These are phyloP conservation scores for Sporobolomyces pararoseus DNA, from an alignment of 768 basidiomycete species.

Conservation along the genomic window DNA sequence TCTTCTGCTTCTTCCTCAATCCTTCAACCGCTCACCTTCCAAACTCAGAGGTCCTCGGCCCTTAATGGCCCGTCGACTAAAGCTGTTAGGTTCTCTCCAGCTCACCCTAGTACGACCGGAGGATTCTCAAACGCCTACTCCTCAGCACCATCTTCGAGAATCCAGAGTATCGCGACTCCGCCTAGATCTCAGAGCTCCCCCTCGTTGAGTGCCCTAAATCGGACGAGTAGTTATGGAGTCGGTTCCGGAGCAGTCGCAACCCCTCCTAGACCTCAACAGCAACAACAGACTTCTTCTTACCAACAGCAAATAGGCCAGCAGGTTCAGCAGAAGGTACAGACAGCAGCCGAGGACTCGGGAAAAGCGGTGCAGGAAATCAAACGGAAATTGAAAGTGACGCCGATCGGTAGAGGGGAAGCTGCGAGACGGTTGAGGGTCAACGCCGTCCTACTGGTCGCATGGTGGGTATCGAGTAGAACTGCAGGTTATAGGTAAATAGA, in stretches of 20 bases:
- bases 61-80: slow-evolving; percentile 1
- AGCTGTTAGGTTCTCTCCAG: slow-evolving; percentile 35
- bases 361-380: slow-evolving; percentile 22
- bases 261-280: background rate
- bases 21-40: slow-evolving; percentile 32
- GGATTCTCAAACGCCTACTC: slow-evolving; percentile 15
- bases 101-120: slow-evolving; percentile 6
- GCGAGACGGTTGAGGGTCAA: slow-evolving; percentile 34
- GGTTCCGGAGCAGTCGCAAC: slow-evolving; percentile 10
- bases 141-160: slow-evolving; percentile 19
- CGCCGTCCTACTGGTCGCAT: slow-evolving; percentile 29
- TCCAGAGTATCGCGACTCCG: slow-evolving; percentile 26
- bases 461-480: slow-evolving; percentile 35
- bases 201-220: slow-evolving; percentile 15
- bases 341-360: slow-evolving; percentile 1
- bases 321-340: slow-evolving; percentile 4
- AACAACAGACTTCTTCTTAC: too few relatives aligned
- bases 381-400: slow-evolving; percentile 24
- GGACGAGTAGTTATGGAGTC: slow-evolving; percentile 8
- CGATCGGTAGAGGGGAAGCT: slow-evolving; percentile 33
- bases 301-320: background rate
- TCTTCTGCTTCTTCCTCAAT: background rate
- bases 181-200: slow-evolving; percentile 13
- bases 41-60: background rate
- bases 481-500: slow-evolving; percentile 17